Conservation (phyloP, 495 filamentous ascomycete genomes). For the Penicillium fimorum region DNA sequence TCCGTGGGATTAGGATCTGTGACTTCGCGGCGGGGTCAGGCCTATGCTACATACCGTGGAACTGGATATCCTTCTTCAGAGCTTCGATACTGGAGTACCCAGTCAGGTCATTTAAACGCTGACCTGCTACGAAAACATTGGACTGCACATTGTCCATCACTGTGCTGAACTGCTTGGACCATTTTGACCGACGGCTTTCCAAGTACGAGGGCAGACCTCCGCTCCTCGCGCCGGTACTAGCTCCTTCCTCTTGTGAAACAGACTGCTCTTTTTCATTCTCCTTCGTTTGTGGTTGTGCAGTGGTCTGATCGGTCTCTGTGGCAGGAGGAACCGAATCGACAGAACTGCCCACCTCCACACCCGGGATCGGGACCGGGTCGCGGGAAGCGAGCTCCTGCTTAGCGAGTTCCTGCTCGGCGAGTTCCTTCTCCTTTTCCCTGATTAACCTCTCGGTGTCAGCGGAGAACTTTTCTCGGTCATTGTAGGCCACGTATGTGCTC, state of each 20-base stretch:
- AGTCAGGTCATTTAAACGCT: constrained; percentile 87
- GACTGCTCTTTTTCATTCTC: constrained; percentile 13
- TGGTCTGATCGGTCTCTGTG: constrained; percentile 11
- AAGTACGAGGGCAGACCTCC: constrained; percentile 69
- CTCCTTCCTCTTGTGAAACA: constrained; percentile 8
- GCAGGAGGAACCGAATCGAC: constrained; percentile 11
- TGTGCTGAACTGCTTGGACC: constrained; percentile 69
- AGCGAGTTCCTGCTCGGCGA: constrained; percentile 16
- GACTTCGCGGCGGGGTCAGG: background rate
- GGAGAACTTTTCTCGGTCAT: constrained; percentile 24
- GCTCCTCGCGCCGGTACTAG: constrained; percentile 5
- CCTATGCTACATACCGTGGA: constrained; percentile 52
- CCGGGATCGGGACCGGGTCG: constrained; percentile 19
- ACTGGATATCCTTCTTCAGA: constrained; percentile 71
- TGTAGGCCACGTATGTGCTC: constrained; percentile 18
- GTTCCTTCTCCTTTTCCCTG: constrained; percentile 11
- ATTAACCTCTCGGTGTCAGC: constrained; percentile 21
- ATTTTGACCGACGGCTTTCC: constrained; percentile 67
- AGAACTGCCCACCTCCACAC: constrained; percentile 26
- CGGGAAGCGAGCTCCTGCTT: constrained; percentile 17
- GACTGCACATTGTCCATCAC: constrained; percentile 89
- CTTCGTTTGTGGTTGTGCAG: constrained; percentile 7
- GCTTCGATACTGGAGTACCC: constrained; percentile 92
- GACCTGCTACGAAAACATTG: constrained; percentile 77
- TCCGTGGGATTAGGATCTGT: constrained; percentile 5